phyloP scores from a whole-genome alignment of 2,329 filamentous ascomycete genomes.

The Xylaria sp. region DNA sequence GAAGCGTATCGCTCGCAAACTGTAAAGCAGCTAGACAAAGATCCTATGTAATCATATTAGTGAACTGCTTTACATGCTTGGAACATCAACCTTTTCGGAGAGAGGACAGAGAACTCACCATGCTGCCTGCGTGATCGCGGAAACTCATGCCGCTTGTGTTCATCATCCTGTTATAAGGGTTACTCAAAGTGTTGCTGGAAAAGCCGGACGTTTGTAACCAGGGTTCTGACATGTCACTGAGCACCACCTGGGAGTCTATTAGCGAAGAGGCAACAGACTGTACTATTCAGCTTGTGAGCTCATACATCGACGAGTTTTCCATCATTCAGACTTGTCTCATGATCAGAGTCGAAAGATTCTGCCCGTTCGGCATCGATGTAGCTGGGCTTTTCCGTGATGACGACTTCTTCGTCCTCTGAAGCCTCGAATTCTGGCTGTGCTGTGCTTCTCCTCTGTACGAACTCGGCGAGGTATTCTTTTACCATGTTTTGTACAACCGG shows the following conservation, averaged over 20 bases:
- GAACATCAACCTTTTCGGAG: background rate
- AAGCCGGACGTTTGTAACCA: slow-evolving; percentile 84
- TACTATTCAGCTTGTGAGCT: background rate
- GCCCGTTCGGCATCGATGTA: slow-evolving; percentile 75
- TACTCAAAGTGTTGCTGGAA: slow-evolving; percentile 90
- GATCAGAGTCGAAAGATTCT: slow-evolving; percentile 50
- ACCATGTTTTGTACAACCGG: slow-evolving; percentile 79
- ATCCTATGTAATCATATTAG: slow-evolving; percentile 67
- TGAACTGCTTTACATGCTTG: background rate
- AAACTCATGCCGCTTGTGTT: slow-evolving; percentile 92
- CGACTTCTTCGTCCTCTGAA: slow-evolving; percentile 40
- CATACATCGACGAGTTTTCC: slow-evolving; percentile 77
- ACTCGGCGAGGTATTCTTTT: slow-evolving; percentile 75
- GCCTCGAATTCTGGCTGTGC: slow-evolving; percentile 24
- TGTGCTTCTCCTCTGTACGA: slow-evolving; percentile 39
- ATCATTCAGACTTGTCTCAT: slow-evolving; percentile 51
- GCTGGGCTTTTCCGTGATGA: slow-evolving; percentile 60
- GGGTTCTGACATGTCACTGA: slow-evolving; percentile 99
- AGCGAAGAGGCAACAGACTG: slow-evolving; percentile 18
- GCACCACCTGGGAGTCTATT: slow-evolving; percentile 70
- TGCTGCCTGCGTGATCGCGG: slow-evolving; percentile 90
- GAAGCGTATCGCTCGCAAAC: slow-evolving; percentile 87
- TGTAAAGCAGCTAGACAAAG: slow-evolving; percentile 86
- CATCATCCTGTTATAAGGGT: slow-evolving; percentile 98
- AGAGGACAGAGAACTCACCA: slow-evolving; percentile 70